Percentiles rank a stretch among this genome's conserved stretches.
These are phyloP conservation scores for Spathaspora girioi DNA, from an alignment of 805 yeast genomes.

Conservation along the genomic window DNA sequence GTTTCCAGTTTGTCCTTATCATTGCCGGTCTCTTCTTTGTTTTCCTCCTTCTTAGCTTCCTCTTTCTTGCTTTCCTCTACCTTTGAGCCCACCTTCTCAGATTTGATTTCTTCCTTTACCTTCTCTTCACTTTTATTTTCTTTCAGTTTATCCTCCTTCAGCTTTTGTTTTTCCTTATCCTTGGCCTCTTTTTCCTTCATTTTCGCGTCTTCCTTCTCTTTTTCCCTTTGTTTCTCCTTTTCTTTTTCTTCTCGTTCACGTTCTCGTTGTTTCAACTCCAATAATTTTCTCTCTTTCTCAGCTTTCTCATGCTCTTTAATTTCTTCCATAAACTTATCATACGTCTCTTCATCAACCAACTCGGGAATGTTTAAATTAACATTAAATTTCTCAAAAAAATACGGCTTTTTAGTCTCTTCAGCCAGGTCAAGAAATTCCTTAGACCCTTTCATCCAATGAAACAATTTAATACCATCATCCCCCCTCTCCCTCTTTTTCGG, in stretches of 20 bases:
- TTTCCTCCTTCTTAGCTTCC: constrained; percentile 18
- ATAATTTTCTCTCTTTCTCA: constrained; percentile 10
- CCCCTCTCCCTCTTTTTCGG: constrained; percentile 50
- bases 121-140: constrained; percentile 5
- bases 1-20: constrained; percentile 5
- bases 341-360: constrained; percentile 59
- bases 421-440: constrained; percentile 39
- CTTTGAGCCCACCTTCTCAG: constrained; percentile 3
- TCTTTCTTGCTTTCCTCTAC: constrained; percentile 1
- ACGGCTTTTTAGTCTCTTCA: constrained; percentile 36
- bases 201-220: constrained; percentile 18
- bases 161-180: background rate
- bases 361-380: constrained; percentile 66
- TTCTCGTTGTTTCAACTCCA: constrained; percentile 12
- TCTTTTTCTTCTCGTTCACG: constrained; percentile 11
- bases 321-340: constrained; percentile 46
- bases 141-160: too few relatives aligned
- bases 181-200: background rate
- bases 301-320: constrained; percentile 24
- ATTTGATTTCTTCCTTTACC: too few relatives aligned
- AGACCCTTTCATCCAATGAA: constrained; percentile 87
- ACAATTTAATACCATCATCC: constrained; percentile 42
- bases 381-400: constrained; percentile 73
- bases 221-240: constrained; percentile 7
- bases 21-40: constrained; percentile 11